phyloP scores from a whole-genome alignment of 2,329 filamentous ascomycete species.

The Shiraia bambusicola region DNA sequence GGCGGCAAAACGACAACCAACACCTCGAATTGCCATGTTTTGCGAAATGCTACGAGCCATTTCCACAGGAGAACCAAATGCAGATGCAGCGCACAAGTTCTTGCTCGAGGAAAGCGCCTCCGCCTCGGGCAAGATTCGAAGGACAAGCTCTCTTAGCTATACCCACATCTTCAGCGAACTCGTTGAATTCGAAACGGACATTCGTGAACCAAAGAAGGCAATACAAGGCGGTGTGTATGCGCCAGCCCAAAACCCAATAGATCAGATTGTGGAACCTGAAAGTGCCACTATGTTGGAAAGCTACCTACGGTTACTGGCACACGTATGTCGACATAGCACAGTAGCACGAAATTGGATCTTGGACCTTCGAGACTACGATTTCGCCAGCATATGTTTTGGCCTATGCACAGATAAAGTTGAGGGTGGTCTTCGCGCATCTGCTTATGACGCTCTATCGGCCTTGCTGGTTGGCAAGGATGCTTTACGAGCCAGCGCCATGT shows the following conservation, averaged over 20 bases:
- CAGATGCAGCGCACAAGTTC: conserved; percentile 83
- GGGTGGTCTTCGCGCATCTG: conserved; percentile 75
- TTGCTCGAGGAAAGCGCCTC: conserved; percentile 76
- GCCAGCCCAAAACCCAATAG: conserved; percentile 37
- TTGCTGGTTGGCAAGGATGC: conserved; percentile 73
- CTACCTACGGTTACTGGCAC: conserved; percentile 83
- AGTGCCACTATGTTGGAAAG: conserved; percentile 96
- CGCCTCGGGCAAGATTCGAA: conserved; percentile 74
- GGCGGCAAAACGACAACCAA: conserved; percentile 93
- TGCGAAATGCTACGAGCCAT: conserved; percentile 94
- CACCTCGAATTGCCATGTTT: conserved; percentile 92
- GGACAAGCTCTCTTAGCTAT: conserved; percentile 86
- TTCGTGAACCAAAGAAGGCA: conserved; percentile 69
- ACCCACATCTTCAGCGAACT: conserved; percentile 89
- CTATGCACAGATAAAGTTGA: conserved; percentile 77
- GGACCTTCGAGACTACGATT: conserved; percentile 64
- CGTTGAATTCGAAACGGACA: conserved; percentile 76
- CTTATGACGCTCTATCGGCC: conserved; percentile 75
- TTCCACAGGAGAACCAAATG: conserved; percentile 78
- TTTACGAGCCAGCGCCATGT: conserved; percentile 70
- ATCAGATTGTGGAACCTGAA: conserved; percentile 78
- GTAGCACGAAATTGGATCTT: conserved; percentile 74
- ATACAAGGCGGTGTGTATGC: conserved; percentile 60
- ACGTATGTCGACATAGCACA: conserved; percentile 74
- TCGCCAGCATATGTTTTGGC: conserved; percentile 74